phyloP scores from a whole-genome alignment of 176 grass and related monocot species.

The Lolium perenne region DNA sequence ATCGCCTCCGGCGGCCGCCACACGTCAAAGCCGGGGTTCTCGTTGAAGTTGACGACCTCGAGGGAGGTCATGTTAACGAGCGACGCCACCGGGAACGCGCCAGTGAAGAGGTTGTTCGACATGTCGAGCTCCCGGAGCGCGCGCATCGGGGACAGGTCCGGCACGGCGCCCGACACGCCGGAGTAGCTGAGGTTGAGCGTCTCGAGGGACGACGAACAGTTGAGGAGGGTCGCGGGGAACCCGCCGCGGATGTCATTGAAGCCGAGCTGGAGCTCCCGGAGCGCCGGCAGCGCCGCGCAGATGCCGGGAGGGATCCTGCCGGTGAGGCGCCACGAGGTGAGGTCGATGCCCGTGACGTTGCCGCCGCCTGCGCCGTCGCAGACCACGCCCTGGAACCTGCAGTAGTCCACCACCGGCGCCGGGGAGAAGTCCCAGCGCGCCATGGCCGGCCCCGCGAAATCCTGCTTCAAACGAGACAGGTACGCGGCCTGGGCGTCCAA shows the following conservation, averaged over 20 bases:
- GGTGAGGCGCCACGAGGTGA: slow-evolving; percentile 69
- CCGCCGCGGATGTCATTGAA: slow-evolving; percentile 68
- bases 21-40: slow-evolving; percentile 78
- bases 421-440: slow-evolving; percentile 70
- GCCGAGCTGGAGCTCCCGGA: slow-evolving; percentile 59
- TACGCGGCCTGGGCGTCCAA: slow-evolving; percentile 61
- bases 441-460: slow-evolving; percentile 68
- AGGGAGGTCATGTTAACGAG: slow-evolving; percentile 60
- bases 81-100: slow-evolving; percentile 65
- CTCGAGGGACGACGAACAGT: slow-evolving; percentile 73
- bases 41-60: slow-evolving; percentile 80
- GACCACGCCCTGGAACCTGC: slow-evolving; percentile 55
- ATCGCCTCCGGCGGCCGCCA: slow-evolving; percentile 69
- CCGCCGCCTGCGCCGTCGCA: slow-evolving; percentile 15
- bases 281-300: slow-evolving; percentile 61
- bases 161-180: slow-evolving; percentile 60
- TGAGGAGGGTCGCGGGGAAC: slow-evolving; percentile 58
- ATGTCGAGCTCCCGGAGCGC: slow-evolving; percentile 64
- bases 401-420: slow-evolving; percentile 40
- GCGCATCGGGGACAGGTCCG: slow-evolving; percentile 61
- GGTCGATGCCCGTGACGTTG: slow-evolving; percentile 70
- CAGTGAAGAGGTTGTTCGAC: slow-evolving; percentile 72
- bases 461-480: slow-evolving; percentile 69
- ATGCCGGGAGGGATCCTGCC: slow-evolving; percentile 62
- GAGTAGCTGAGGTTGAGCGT: slow-evolving; percentile 77